Evolutionary conservation across 2,329 filamentous ascomycete genomes (phyloP).

Genomic region (Fusarium ambrosium): DNA sequence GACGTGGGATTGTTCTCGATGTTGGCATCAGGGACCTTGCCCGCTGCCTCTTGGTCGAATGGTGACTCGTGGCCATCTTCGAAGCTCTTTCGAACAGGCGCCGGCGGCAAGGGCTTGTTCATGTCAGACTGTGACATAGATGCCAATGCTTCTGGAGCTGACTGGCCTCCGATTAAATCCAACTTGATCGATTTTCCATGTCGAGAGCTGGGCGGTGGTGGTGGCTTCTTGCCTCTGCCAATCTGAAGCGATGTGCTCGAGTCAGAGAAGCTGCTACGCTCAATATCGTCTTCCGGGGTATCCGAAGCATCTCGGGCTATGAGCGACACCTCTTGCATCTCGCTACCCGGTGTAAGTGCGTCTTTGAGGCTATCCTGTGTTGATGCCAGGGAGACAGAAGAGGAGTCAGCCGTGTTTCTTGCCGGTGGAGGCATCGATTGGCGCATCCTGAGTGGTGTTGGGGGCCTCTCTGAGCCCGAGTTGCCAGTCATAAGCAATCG

Average conservation of each 20-base stretch:
- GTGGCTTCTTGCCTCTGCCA: slow-evolving; percentile 68
- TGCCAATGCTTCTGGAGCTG: slow-evolving; percentile 38
- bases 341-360: slow-evolving; percentile 17
- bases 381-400: slow-evolving; percentile 30
- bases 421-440: slow-evolving; percentile 21
- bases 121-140: slow-evolving; percentile 41
- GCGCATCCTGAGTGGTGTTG: slow-evolving; percentile 14
- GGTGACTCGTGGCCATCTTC: slow-evolving; percentile 65
- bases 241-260: slow-evolving; percentile 46
- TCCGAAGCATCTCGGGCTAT: slow-evolving; percentile 40
- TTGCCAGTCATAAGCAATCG: slow-evolving; percentile 82
- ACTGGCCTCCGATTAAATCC: slow-evolving; percentile 54
- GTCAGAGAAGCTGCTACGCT: slow-evolving; percentile 44
- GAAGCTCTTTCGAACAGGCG: slow-evolving; percentile 61
- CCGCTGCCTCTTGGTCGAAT: slow-evolving; percentile 67
- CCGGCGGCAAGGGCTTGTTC: slow-evolving; percentile 71
- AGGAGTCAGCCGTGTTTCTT: slow-evolving; percentile 26
- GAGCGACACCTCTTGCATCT: slow-evolving; percentile 39
- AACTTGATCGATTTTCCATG: slow-evolving; percentile 80
- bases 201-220: slow-evolving; percentile 79
- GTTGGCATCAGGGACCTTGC: slow-evolving; percentile 62
- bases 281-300: slow-evolving; percentile 40
- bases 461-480: slow-evolving; percentile 50
- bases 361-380: slow-evolving; percentile 34
- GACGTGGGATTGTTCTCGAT: slow-evolving; percentile 48